Percentiles rank a stretch among this genome's conserved stretches.
These are phyloP conservation scores for Aspergillus mulundensis DNA, from an alignment of 495 filamentous ascomycete species.

Conservation along the genomic window DNA sequence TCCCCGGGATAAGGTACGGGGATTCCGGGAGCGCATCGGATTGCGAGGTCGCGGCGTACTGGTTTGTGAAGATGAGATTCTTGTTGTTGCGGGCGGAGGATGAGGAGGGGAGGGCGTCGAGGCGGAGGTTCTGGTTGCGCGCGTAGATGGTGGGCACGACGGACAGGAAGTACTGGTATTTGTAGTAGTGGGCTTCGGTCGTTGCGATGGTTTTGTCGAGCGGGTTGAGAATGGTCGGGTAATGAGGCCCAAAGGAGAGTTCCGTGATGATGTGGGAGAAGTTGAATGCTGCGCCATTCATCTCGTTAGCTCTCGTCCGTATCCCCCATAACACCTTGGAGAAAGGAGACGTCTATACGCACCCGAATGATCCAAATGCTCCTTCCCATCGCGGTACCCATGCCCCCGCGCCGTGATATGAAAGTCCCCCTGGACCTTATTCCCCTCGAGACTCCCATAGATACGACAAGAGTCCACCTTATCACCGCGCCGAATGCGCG, in stretches of 20 bases:
- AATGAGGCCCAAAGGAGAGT: conserved; percentile 93
- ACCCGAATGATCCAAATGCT: conserved; percentile 83
- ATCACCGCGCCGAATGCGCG: conserved; percentile 55
- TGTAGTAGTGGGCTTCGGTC: conserved; percentile 77
- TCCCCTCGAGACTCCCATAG: conserved; percentile 83
- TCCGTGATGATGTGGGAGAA: conserved; percentile 97
- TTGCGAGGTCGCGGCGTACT: conserved; percentile 94
- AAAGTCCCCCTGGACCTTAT: conserved; percentile 97
- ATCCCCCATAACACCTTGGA: too few species aligned
- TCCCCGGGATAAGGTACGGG: conserved; percentile 65
- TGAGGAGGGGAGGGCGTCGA: conserved; percentile 33
- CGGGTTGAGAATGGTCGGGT: conserved; percentile 88
- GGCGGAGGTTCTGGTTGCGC: conserved; percentile 44
- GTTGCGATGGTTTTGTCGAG: conserved; percentile 84
- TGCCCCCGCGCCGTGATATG: conserved; percentile 96
- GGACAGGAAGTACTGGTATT: conserved; percentile 98
- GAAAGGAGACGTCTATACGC: too few species aligned
- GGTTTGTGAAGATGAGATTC: conserved; percentile 82
- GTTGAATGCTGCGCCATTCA: conserved; percentile 92
- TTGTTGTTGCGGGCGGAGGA: conserved; percentile 23
- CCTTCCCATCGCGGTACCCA: conserved; percentile 74
- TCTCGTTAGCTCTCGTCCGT: too few species aligned
- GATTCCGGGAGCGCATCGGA: conserved; percentile 62
- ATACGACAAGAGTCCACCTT: conserved; percentile 70
- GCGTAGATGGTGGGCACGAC: conserved; percentile 95